These are phyloP conservation scores for Cutaneotrichosporon mucoides DNA, from an alignment of 1,284 basidiomycete species.

Conservation along the genomic window DNA sequence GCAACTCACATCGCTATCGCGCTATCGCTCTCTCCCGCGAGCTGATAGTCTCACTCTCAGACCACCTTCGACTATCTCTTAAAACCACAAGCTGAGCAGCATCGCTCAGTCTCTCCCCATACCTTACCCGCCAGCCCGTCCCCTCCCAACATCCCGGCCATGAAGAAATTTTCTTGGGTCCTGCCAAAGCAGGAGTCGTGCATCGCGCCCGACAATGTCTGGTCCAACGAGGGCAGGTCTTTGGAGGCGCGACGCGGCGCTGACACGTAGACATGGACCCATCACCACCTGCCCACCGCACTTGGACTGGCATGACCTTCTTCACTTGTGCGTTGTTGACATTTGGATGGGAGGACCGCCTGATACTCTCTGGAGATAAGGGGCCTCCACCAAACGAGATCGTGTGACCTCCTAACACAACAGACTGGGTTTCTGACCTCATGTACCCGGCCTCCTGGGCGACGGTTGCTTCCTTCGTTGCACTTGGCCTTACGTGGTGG, in stretches of 20 bases:
- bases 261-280: conserved; percentile 38
- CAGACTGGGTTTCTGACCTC: conserved; percentile 41
- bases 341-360: too few relatives aligned
- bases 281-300: conserved; percentile 28
- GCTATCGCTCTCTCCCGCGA: background rate
- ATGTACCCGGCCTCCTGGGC: conserved; percentile 40
- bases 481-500: conserved; percentile 42
- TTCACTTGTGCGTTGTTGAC: conserved; percentile 13
- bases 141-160: background rate
- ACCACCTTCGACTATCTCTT: too few relatives aligned
- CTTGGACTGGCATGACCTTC: conserved; percentile 41
- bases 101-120: too few relatives aligned
- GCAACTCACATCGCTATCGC: background rate
- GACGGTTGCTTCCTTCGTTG: conserved; percentile 32
- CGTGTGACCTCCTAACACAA: too few relatives aligned
- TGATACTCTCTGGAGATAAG: too few relatives aligned
- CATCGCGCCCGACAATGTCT: conserved; percentile 39
- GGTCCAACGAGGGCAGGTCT: conserved; percentile 37
- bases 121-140: background rate
- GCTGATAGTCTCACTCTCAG: too few relatives aligned
- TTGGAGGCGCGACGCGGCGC: background rate
- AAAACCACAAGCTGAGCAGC: background rate
- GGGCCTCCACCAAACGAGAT: too few relatives aligned
- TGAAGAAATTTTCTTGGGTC: conserved; percentile 6
- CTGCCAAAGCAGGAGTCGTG: conserved; percentile 39